Evolutionary conservation across 495 filamentous ascomycete genomes (phyloP).

Genomic region (Rhypophila decipiens): DNA sequence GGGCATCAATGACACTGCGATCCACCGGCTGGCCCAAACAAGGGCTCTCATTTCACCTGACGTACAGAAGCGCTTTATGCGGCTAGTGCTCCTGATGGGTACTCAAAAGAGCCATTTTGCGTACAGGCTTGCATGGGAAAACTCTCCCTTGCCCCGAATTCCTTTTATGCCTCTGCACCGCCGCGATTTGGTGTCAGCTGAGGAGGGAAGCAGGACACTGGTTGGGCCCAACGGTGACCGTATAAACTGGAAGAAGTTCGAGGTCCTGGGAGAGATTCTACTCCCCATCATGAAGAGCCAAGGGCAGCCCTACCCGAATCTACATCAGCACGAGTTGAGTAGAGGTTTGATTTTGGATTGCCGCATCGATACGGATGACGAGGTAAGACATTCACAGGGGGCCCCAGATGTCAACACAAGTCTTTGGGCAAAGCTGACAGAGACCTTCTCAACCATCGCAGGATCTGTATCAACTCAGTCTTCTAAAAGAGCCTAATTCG

Average conservation of each 20-base stretch:
- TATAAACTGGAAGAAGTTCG: conserved; percentile 98
- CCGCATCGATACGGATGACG: conserved; percentile 51
- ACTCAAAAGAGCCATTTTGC: conserved; percentile 86
- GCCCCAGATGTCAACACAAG: neutral
- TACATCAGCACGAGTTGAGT: conserved; percentile 58
- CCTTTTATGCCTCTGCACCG: conserved; percentile 91
- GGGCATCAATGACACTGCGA: conserved; percentile 80
- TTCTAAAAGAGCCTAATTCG: conserved; percentile 45
- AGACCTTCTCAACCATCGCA: conserved; percentile 10
- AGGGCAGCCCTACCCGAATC: conserved; percentile 68
- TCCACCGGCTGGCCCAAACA: conserved; percentile 81
- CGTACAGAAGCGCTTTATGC: conserved; percentile 74
- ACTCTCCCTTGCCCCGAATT: conserved; percentile 81
- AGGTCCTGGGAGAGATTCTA: conserved; percentile 89
- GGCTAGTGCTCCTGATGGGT: conserved; percentile 86
- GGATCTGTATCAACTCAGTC: conserved; percentile 57
- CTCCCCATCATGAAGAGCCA: conserved; percentile 87
- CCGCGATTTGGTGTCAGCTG: conserved; percentile 82
- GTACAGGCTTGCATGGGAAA: conserved; percentile 94
- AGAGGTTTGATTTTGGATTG: conserved; percentile 68
- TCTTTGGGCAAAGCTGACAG: neutral
- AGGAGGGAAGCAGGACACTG: conserved; percentile 88
- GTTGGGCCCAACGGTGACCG: conserved; percentile 64
- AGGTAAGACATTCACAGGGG: conserved; percentile 34
- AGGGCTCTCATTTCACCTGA: conserved; percentile 64